These are phyloP conservation scores for Apophysomyces elegans DNA, from an alignment of 371 early-diverging fungal genomes.

Conservation along the genomic window DNA sequence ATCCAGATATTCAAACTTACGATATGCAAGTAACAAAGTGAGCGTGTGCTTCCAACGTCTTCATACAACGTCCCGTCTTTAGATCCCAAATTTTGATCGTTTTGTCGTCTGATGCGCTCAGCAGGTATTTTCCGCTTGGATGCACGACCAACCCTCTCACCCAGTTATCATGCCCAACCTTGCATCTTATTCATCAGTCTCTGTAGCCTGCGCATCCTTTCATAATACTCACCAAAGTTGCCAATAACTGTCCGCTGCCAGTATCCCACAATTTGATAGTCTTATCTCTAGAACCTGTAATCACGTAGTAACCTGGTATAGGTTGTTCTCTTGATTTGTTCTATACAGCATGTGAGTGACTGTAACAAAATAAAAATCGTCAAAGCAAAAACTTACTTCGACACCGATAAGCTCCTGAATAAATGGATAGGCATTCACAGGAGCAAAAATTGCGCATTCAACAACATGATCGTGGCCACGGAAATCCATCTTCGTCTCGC, in stretches of 20 bases:
- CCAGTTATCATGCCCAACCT: slow-evolving; percentile 95
- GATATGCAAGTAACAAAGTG: slow-evolving; percentile 92
- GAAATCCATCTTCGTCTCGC: slow-evolving; percentile 77
- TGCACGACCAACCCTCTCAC: slow-evolving; percentile 84
- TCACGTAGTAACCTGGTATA: slow-evolving; percentile 70
- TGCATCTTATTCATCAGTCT: not conserved
- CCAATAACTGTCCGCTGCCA: slow-evolving; percentile 71
- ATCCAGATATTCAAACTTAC: slow-evolving; percentile 40
- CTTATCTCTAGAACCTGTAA: slow-evolving; percentile 91
- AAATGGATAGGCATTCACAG: slow-evolving; percentile 62
- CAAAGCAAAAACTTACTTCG: slow-evolving; percentile 39
- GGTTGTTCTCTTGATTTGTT: slow-evolving; percentile 52
- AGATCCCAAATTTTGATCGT: slow-evolving; percentile 90
- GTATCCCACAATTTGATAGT: slow-evolving; percentile 87
- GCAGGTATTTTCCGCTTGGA: slow-evolving; percentile 78
- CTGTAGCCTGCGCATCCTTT: slow-evolving; percentile 21
- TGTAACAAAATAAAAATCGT: slow-evolving; percentile 3
- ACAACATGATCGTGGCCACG: slow-evolving; percentile 96
- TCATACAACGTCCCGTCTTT: slow-evolving; percentile 78
- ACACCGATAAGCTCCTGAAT: slow-evolving; percentile 74
- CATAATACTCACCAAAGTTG: slow-evolving; percentile 64
- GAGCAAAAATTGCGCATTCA: slow-evolving; percentile 87
- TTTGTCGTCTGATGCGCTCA: slow-evolving; percentile 88
- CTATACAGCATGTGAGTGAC: slow-evolving; percentile 20
- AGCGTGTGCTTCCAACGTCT: slow-evolving; percentile 82